Evolutionary conservation across 768 basidiomycete genomes (phyloP), one percentile per base, ranked within the genome.

Genomic region (Mycena maculata): DNA sequence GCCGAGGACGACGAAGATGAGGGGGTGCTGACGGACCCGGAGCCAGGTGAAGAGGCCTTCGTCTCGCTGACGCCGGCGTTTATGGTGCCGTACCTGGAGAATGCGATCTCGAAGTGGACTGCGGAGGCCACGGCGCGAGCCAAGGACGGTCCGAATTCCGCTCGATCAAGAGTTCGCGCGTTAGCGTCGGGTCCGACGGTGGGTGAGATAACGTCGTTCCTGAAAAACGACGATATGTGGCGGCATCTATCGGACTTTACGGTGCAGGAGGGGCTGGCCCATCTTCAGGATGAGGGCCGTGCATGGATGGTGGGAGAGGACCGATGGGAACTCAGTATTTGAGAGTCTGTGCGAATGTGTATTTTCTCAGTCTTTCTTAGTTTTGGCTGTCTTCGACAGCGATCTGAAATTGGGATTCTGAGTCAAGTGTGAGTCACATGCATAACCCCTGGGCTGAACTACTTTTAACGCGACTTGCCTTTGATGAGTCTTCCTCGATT

Each of bases 11-110:
- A 80, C 13, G 83, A 85, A 39, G 78, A 79, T 20, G 82, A 81
- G 42, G 79, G 77, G 3, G 81, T 81, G 13, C 75, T 91, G 54
- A 91, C 91, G n/a, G 91, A 92, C 56, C 88, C 91, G 0, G 76
- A 77, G 13, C 61, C 76, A 0, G 77, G 84, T 45, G 93, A 94
- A 71, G 90, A 92, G 71, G 84, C 88, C 0, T 94, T 92, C 66
- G 74, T 91, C 22, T 81, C 91, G 2, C 81, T 93, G 23, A 88
- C 87, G 20, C 77, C 88, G 0, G 74, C 70, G 7, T 83, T 86
- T 38, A 75, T 94, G 27, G 83, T 84, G 0, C 72, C 69, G 15
- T 74, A 82, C 44, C 85, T 91, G 18, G 82, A 84, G 53, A 74
- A 76, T 6, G 83, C 85, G 0, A 82, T 92, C 45, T 64, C 68